phyloP scores from a whole-genome alignment of 2,329 filamentous ascomycete species.

The Aspergillus costaricaensis region DNA sequence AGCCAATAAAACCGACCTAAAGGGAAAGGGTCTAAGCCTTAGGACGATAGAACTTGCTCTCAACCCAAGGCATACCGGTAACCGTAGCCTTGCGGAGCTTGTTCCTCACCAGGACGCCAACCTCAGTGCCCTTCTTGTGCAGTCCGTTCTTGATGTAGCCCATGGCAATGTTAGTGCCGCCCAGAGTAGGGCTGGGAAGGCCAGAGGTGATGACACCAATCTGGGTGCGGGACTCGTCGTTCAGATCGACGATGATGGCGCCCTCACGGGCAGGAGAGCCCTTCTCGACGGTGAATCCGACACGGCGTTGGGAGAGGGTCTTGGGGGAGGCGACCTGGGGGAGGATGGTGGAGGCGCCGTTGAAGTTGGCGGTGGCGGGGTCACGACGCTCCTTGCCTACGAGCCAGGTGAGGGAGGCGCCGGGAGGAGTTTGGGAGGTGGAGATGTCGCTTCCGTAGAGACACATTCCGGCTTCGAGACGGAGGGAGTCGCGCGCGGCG shows the following conservation, averaged over 20 bases:
- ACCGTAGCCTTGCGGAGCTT: constrained; percentile 74
- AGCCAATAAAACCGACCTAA: neutral
- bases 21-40: constrained; percentile 11
- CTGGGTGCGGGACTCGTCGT: constrained; percentile 59
- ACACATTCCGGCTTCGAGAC: constrained; percentile 97
- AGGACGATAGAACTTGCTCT: constrained; percentile 69
- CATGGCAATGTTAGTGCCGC: constrained; percentile 89
- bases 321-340: constrained; percentile 66
- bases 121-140: constrained; percentile 81
- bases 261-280: constrained; percentile 90
- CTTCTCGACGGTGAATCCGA: constrained; percentile 75
- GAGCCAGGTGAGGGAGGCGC: constrained; percentile 73
- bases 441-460: constrained; percentile 98
- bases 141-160: constrained; percentile 79
- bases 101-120: constrained; percentile 75
- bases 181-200: constrained; percentile 80
- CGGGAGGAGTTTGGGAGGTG: constrained; percentile 70
- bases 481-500: constrained; percentile 85
- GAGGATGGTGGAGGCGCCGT: constrained; percentile 77
- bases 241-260: constrained; percentile 67
- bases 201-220: constrained; percentile 86
- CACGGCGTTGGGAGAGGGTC: constrained; percentile 69
- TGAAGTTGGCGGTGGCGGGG: constrained; percentile 66
- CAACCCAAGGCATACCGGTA: constrained; percentile 85
- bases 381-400: constrained; percentile 75